phyloP scores from a whole-genome alignment of 306 rosid genomes.

The Vigna trinervia region DNA sequence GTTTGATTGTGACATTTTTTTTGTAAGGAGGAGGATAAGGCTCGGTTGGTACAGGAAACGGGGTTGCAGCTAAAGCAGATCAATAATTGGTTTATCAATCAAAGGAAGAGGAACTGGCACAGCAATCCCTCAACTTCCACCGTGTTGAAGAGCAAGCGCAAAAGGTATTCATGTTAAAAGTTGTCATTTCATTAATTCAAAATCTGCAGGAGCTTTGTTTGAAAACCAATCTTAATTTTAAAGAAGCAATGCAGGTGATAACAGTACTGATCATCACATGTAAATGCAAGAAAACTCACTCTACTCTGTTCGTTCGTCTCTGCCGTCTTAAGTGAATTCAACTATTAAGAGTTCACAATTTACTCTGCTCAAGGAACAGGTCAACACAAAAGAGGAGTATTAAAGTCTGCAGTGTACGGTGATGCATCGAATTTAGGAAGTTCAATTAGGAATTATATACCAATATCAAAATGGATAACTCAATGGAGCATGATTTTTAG shows the following conservation, averaged over 20 bases:
- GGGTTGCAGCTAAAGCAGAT: slow-evolving; percentile 96
- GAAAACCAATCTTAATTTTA: slow-evolving; percentile 57
- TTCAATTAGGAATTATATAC: slow-evolving; percentile 51
- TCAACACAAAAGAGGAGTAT: slow-evolving; percentile 45
- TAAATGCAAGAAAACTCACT: slow-evolving; percentile 45
- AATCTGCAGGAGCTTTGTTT: slow-evolving; percentile 39
- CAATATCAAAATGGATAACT: slow-evolving; percentile 44
- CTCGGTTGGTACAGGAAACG: slow-evolving; percentile 94
- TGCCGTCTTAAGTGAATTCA: slow-evolving; percentile 43
- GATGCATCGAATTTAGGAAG: slow-evolving; percentile 49
- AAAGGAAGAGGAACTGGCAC: slow-evolving; percentile 99
- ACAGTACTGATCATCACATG: slow-evolving; percentile 53
- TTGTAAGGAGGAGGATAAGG: slow-evolving; percentile 92
- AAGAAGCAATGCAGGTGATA: slow-evolving; percentile 85
- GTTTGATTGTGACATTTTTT: neutral
- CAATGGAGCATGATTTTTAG: slow-evolving; percentile 53
- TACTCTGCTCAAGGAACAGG: slow-evolving; percentile 40
- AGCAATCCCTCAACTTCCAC: slow-evolving; percentile 94
- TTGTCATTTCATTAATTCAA: neutral
- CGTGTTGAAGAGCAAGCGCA: slow-evolving; percentile 94
- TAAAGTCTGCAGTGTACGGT: slow-evolving; percentile 40
- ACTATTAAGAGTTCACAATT: slow-evolving; percentile 19
- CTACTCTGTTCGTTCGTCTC: slow-evolving; percentile 29
- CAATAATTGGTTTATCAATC: slow-evolving; percentile 98
- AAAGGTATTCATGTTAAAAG: slow-evolving; percentile 61